These are phyloP conservation scores for Termitomyces sp. DNA, from an alignment of 768 basidiomycete genomes.

Conservation along the genomic window DNA sequence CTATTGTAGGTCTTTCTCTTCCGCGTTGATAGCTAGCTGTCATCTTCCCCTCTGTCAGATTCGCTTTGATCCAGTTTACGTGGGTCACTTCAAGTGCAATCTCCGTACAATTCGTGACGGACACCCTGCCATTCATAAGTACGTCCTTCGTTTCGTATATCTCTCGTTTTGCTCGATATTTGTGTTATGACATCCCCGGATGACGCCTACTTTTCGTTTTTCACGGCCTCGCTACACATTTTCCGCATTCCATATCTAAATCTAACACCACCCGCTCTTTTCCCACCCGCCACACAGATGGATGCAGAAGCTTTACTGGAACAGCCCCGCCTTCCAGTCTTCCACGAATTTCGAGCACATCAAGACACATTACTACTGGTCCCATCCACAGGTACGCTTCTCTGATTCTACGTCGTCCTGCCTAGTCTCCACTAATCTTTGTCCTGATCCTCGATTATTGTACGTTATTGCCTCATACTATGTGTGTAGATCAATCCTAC, in stretches of 20 bases:
- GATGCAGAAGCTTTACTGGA: constrained; percentile 90
- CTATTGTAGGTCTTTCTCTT: constrained; percentile 53
- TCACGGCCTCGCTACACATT: too few relatives aligned
- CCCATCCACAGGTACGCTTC: constrained; percentile 36
- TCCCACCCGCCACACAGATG: constrained; percentile 38
- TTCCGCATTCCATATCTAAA: too few relatives aligned
- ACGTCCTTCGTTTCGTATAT: not conserved
- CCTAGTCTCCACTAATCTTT: not conserved
- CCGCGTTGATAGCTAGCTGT: not conserved
- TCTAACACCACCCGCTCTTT: not conserved
- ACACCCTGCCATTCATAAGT: constrained; percentile 33
- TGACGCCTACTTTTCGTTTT: not conserved
- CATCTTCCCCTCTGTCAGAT: constrained; percentile 33
- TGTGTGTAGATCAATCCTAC: constrained; percentile 65
- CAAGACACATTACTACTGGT: constrained; percentile 72
- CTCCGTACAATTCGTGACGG: constrained; percentile 77
- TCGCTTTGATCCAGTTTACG: constrained; percentile 88
- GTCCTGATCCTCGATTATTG: not conserved
- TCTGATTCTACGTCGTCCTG: not conserved
- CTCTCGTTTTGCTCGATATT: too few relatives aligned
- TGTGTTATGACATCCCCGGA: not conserved
- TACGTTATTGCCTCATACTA: constrained; percentile 1
- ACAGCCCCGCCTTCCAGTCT: constrained; percentile 76
- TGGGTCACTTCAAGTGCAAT: constrained; percentile 94
- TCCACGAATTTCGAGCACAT: constrained; percentile 89